phyloP scores from a whole-genome alignment of 192 early-diverging fungal species.

The Backusella luteola region DNA sequence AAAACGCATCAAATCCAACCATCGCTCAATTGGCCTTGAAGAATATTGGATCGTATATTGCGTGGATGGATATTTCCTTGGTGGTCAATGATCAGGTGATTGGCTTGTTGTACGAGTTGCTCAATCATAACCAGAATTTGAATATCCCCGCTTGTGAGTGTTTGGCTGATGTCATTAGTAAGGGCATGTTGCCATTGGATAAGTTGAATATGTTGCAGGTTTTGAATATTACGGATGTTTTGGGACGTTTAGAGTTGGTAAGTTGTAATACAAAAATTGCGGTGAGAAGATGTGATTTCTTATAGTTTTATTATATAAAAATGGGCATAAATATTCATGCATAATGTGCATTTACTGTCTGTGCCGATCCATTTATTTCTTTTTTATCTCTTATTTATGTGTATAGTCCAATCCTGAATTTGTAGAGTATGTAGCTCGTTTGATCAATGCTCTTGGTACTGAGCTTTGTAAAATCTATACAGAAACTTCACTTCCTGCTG shows the following conservation, averaged over 20 bases:
- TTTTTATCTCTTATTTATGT: neutral
- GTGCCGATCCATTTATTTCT: slow-evolving; percentile 13
- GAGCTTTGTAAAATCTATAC: slow-evolving; percentile 69
- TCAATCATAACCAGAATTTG: slow-evolving; percentile 53
- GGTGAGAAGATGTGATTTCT: no score
- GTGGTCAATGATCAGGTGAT: slow-evolving; percentile 85
- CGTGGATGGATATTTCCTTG: slow-evolving; percentile 93
- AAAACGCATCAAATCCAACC: slow-evolving; percentile 49
- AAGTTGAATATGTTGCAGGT: slow-evolving; percentile 85
- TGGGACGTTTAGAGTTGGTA: slow-evolving; percentile 47
- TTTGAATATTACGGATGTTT: slow-evolving; percentile 55
- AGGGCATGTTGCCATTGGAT: slow-evolving; percentile 91
- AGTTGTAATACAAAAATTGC: neutral
- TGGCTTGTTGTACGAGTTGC: slow-evolving; percentile 68
- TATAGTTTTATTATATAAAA: neutral
- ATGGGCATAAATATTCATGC: neutral
- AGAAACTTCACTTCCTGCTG: slow-evolving; percentile 31
- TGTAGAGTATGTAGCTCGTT: slow-evolving; percentile 64
- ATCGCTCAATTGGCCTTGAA: slow-evolving; percentile 67
- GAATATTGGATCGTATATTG: slow-evolving; percentile 85
- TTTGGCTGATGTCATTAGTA: slow-evolving; percentile 78
- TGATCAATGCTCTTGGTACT: slow-evolving; percentile 72
- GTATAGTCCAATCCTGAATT: slow-evolving; percentile 56
- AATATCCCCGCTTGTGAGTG: slow-evolving; percentile 79
- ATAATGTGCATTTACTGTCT: no score